phyloP scores from a whole-genome alignment of 2,329 filamentous ascomycete genomes.

The Piedraia hortae region DNA sequence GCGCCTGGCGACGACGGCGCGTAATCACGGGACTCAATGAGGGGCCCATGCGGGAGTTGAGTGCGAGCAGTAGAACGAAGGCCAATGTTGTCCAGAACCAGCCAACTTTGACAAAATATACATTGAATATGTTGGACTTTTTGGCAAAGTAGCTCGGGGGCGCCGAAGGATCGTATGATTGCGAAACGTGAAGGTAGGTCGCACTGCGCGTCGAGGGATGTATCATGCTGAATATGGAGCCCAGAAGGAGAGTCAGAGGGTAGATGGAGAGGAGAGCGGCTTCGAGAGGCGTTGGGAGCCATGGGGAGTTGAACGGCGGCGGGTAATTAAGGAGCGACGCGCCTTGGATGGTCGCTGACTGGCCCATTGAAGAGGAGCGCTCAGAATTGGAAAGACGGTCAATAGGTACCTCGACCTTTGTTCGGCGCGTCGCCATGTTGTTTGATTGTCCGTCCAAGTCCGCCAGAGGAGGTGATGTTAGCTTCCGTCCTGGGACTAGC shows the following conservation, averaged over 20 bases:
- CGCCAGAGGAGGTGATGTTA: too few species aligned
- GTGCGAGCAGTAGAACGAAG: conserved; percentile 40
- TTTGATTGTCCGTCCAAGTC: too few species aligned
- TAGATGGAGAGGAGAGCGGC: conserved; percentile 38
- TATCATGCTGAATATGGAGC: conserved; percentile 51
- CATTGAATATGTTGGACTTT: conserved; percentile 79
- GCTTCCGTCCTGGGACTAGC: too few species aligned
- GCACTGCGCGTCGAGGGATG: conserved; percentile 44
- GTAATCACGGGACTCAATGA: conserved; percentile 16
- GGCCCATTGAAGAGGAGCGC: too few species aligned
- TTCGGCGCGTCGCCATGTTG: conserved; percentile 4
- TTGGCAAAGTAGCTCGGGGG: conserved; percentile 74
- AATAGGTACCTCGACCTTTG: conserved; percentile 6
- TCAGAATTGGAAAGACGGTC: conserved; percentile 3
- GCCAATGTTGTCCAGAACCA: conserved; percentile 74
- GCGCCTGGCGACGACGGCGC: conserved; percentile 27
- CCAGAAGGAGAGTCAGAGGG: conserved; percentile 50
- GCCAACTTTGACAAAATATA: conserved; percentile 78
- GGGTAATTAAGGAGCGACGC: conserved; percentile 1
- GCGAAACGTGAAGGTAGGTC: conserved; percentile 32
- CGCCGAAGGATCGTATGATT: conserved; percentile 30
- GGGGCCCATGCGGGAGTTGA: conserved; percentile 31
- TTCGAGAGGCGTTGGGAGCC: conserved; percentile 44
- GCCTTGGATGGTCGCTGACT: too few species aligned
- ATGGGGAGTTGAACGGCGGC: conserved; percentile 20